A percentile compares a stretch with the other conserved stretches of the same genome.
Evolutionary conservation across 805 yeast species (phyloP).

Genomic region (Candida krabiensis): DNA sequence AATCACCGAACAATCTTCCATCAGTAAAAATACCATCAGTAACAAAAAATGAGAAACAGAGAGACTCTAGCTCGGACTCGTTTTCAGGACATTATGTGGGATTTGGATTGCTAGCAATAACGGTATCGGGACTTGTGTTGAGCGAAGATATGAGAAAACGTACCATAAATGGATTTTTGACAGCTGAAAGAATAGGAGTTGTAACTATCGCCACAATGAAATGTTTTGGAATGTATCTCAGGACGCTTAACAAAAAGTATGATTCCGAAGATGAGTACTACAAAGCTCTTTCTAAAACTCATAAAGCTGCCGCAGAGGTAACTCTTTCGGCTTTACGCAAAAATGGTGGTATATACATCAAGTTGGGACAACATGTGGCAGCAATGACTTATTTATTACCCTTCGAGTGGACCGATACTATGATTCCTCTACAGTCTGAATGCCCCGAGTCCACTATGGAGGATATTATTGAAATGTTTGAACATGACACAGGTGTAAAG

Average conservation of each 20-base stretch:
- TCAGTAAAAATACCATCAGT: too few species aligned
- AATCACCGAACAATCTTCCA: too few species aligned
- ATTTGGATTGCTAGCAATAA: conserved; percentile 13
- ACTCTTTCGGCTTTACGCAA: conserved; percentile 76
- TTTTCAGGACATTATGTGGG: conserved; percentile 23
- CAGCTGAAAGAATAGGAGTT: conserved; percentile 54
- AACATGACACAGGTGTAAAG: conserved; percentile 58
- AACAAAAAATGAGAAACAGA: too few species aligned
- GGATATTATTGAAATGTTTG: conserved; percentile 67
- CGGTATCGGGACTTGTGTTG: conserved; percentile 13
- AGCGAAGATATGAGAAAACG: conserved; percentile 38
- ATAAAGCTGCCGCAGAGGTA: conserved; percentile 70
- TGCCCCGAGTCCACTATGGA: conserved; percentile 80
- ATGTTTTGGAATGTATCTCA: conserved; percentile 72
- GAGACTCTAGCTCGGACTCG: background rate
- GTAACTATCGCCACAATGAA: conserved; percentile 67
- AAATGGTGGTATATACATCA: conserved; percentile 92
- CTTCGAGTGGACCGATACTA: conserved; percentile 90
- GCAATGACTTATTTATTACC: conserved; percentile 93
- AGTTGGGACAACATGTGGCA: conserved; percentile 90
- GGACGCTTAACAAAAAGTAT: conserved; percentile 41
- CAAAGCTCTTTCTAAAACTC: conserved; percentile 63
- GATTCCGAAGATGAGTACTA: conserved; percentile 49
- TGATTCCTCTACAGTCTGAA: conserved; percentile 87
- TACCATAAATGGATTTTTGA: conserved; percentile 35